Percentiles rank a stretch among this genome's conserved stretches.
These are phyloP conservation scores for Boeremia lycopersici DNA, from an alignment of 2,329 filamentous ascomycete genomes.

Conservation along the genomic window DNA sequence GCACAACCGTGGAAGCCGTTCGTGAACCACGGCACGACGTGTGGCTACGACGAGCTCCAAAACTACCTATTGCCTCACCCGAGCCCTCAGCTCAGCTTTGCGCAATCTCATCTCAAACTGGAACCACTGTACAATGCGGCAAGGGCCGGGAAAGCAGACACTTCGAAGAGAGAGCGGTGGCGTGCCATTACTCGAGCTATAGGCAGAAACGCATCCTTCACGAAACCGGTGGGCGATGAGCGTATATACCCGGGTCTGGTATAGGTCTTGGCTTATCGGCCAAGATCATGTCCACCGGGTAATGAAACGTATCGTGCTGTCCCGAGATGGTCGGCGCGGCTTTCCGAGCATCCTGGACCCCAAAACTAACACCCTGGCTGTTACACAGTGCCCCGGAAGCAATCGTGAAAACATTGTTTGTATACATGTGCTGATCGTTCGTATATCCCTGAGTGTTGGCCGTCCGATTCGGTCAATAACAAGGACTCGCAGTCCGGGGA, in stretches of 20 bases:
- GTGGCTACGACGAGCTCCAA: background rate
- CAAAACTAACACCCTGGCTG: background rate
- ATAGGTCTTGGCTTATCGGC: conserved; percentile 2
- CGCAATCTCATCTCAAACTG: background rate
- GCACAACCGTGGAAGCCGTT: background rate
- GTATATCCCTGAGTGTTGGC: background rate
- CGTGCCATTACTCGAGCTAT: background rate
- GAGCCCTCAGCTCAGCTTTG: background rate
- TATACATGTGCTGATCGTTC: background rate
- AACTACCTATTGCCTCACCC: background rate
- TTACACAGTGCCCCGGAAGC: background rate
- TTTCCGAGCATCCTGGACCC: background rate
- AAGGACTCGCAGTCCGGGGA: no score
- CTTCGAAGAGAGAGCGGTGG: background rate
- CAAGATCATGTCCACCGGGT: conserved; percentile 2
- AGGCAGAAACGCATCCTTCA: background rate
- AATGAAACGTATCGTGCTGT: conserved; percentile 5
- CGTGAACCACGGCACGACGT: no score
- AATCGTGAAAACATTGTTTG: background rate
- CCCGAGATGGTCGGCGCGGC: conserved; percentile 3
- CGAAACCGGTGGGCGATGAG: background rate
- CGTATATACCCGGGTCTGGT: background rate
- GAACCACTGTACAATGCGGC: background rate
- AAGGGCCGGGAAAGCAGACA: background rate
- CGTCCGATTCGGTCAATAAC: background rate